A percentile compares a stretch with the other conserved stretches of the same genome.
Evolutionary conservation across 441 rosid genomes (phyloP).

Genomic region (Macaranga tanarius): DNA sequence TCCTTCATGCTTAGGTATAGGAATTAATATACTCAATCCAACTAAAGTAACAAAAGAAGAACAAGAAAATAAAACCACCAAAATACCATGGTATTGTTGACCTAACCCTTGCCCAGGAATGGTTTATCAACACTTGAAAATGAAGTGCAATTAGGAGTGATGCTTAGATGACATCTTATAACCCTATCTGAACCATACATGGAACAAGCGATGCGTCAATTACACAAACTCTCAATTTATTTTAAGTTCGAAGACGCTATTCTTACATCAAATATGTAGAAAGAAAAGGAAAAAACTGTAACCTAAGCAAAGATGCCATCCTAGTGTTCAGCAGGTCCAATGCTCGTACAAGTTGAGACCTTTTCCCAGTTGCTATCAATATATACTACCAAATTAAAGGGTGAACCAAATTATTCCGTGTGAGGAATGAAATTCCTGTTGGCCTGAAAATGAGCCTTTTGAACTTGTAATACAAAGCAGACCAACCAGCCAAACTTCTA

Average conservation of each 20-base stretch:
- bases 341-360: too few species aligned
- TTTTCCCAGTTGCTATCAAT: background rate
- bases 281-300: too few species aligned
- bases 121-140: background rate
- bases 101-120: background rate
- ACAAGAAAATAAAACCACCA: background rate
- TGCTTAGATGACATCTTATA: background rate
- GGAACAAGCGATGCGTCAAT: too few species aligned
- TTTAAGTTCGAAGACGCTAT: background rate
- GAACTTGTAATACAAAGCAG: constrained; percentile 3
- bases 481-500: background rate
- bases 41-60: background rate
- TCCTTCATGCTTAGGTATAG: background rate
- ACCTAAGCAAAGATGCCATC: background rate
- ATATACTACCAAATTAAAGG: background rate
- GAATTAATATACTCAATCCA: background rate
- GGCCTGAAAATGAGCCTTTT: background rate
- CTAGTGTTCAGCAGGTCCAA: background rate
- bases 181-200: background rate
- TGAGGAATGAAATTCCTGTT: background rate
- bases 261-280: background rate
- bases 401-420: background rate
- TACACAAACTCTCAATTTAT: background rate
- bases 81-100: background rate
- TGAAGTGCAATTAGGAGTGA: background rate